Evolutionary conservation across 768 basidiomycete genomes (phyloP).

Genomic region (Mycena rosella): DNA sequence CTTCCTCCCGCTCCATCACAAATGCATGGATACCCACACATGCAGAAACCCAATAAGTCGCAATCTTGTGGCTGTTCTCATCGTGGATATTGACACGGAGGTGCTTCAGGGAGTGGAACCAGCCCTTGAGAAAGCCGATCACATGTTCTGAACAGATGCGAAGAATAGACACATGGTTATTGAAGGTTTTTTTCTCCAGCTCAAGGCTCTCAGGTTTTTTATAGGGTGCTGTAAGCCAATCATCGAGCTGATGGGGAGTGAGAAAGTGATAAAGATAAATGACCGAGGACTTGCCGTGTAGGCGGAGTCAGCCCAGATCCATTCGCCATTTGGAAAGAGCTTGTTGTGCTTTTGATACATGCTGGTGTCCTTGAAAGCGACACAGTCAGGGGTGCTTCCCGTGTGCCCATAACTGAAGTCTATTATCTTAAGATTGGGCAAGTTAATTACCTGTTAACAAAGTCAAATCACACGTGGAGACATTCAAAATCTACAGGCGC

Average conservation of each 20-base stretch:
- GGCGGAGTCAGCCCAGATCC: slow-evolving; percentile 55
- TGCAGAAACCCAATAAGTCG: slow-evolving; percentile 43
- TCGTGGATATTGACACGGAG: slow-evolving; percentile 10
- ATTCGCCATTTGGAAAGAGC: slow-evolving; percentile 46
- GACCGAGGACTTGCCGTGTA: slow-evolving; percentile 41
- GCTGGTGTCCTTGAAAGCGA: slow-evolving; percentile 45
- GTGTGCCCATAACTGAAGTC: too few relatives aligned
- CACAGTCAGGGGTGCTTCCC: slow-evolving; percentile 52
- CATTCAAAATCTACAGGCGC: slow-evolving; percentile 21
- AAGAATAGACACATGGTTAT: slow-evolving; percentile 14
- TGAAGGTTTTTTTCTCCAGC: not conserved
- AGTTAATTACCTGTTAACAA: too few relatives aligned
- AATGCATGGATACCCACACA: slow-evolving; percentile 43
- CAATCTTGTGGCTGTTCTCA: too few relatives aligned
- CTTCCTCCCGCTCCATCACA: slow-evolving; percentile 38
- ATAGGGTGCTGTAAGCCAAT: slow-evolving; percentile 21
- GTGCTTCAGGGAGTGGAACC: slow-evolving; percentile 16
- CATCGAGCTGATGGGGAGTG: not conserved
- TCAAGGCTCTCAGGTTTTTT: slow-evolving; percentile 3
- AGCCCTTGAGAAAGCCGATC: slow-evolving; percentile 17
- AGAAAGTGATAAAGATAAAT: not conserved
- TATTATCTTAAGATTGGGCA: too few relatives aligned
- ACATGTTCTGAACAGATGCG: slow-evolving; percentile 18
- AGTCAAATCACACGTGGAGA: not conserved
- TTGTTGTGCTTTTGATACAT: slow-evolving; percentile 37